Evolutionary conservation across 2,329 filamentous ascomycete genomes (phyloP), one percentile per base, ranked within the genome.

Genomic region (Pyricularia grisea): DNA sequence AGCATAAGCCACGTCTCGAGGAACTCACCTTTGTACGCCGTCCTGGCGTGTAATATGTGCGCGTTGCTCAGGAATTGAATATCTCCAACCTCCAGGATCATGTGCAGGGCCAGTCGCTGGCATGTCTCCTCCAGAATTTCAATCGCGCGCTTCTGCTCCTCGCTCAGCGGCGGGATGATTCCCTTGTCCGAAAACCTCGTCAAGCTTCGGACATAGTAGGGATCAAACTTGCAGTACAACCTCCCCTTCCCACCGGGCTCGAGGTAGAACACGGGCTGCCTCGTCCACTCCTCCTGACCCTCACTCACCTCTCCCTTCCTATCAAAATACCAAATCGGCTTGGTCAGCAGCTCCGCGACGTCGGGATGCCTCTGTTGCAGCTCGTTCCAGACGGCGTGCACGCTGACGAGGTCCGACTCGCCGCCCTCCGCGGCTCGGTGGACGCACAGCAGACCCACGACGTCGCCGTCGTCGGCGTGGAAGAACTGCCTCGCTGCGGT

Each of bases 321-420:
- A 79, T 97, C 93, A 77, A 96, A 94, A 81, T 96, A 95, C 93
- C 93, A 97, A 72, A 93, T 87, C 0, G 93, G 92, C 76, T 89
- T 81, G 0, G 91, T 90, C 68, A 97, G 82, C 6, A 89, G 84
- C 77, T 91, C 87, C 0, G 92, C 90, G 1, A 96, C 90, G 74
- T 94, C 92, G 0, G 92, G 92, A 28, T 92, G 84, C 76, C 94
- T 88, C 58, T 78, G 79, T 76, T 93, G 91, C 50, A 97, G 83
- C 55, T 85, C 85, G 79, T 97, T 97, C 87, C 91, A 97, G 58
- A 96, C 91, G 73, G 89, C 82, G 77, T 97, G 93, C 23, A 89
- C 86, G 71, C 88, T 92, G 67, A 91, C 90, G 69, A 97, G 85
- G 76, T 97, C 93, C 55, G 88, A 92, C 80, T 97, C 93, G 69